Percentiles rank a stretch among this genome's conserved stretches.
These are phyloP conservation scores for Saccharomyces jurei DNA, from an alignment of 805 yeast species.

Conservation along the genomic window DNA sequence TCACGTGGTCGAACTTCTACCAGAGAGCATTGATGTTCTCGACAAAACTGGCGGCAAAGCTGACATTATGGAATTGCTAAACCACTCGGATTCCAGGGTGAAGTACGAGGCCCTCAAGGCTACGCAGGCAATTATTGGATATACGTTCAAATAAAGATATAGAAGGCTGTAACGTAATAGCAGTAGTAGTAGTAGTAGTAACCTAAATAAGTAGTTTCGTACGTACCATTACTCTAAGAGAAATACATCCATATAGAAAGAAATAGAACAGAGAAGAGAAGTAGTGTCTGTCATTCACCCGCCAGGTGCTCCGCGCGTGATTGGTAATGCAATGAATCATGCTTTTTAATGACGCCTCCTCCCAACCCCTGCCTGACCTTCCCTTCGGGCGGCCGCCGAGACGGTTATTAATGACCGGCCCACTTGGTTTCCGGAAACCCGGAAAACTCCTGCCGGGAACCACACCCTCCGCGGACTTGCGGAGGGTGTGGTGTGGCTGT, in stretches of 20 bases:
- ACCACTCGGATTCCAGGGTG: slow-evolving; percentile 73
- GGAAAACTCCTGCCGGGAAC: not conserved
- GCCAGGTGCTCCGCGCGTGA: not conserved
- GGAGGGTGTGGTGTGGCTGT: not conserved
- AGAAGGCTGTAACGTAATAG: not conserved
- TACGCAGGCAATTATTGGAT: slow-evolving; percentile 88
- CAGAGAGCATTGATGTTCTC: slow-evolving; percentile 51
- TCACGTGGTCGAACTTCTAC: slow-evolving; percentile 50
- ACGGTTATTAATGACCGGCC: not conserved
- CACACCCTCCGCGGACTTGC: not conserved
- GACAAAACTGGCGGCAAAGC: slow-evolving; percentile 58
- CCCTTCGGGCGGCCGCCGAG: not conserved
- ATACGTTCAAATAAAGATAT: slow-evolving; percentile 42
- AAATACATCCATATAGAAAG: not conserved
- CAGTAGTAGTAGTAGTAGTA: not conserved
- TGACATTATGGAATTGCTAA: slow-evolving; percentile 77
- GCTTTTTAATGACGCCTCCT: not conserved
- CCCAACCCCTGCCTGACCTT: not conserved
- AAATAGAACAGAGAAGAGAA: not conserved
- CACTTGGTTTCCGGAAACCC: not conserved
- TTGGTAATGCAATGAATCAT: not conserved
- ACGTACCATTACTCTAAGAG: not conserved
- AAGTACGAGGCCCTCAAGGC: slow-evolving; percentile 93
- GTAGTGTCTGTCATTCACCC: not conserved
- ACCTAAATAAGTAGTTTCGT: not conserved